Evolutionary conservation across 805 yeast species (phyloP), one percentile per base, ranked within the genome.

Genomic region (Wickerhamiella azyma): DNA sequence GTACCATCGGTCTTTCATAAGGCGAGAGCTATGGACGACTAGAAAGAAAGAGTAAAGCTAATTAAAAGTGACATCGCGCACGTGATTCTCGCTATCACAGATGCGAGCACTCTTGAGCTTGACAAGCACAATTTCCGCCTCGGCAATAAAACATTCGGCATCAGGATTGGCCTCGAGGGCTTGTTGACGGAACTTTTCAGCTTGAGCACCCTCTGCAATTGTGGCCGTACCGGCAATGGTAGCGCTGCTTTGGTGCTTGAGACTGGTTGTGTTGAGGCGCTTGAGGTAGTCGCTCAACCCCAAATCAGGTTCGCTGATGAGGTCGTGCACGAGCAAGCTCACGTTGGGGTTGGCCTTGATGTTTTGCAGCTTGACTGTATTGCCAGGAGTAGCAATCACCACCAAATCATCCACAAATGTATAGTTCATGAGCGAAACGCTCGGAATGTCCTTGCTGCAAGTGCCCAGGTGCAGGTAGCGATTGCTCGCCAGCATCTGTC

Each of bases 381-480:
- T 64, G 48, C 71, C 74, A 1, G 79, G 78, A 1, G 94, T 77
- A 2, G 94, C 77, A 48, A 88, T 67, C 14, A 89, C 74, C 41
- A 86, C 74, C 52, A 69, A 71, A 55, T 33, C 61, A 57, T 13
- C 60, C 47, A 37, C 59, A 58, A 2, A 80, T 63, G 88, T 78
- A 63, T 84, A 89, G 64, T 85, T 89, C 97, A 89, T 89, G 52
- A 89, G 69, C 16, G 92, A 75, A 2, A 86, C 94, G 50, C 88
- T 92, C 5, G 97, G 97, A 39, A 76, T 62, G 54, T 80, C 70
- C 38, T 83, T 72, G 43, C 69, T 66, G 49, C 85, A 75, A 1
- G 97, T 89, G 2, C 89, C 96, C 40, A 88, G 68, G 61, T 88
- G 96, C 35, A 88, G 76, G 60, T 55, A 48, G 37, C 52, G 49